These are phyloP conservation scores for Achlya hypogyna DNA, from an alignment of 352 stramenopile genomes.

Conservation along the genomic window DNA sequence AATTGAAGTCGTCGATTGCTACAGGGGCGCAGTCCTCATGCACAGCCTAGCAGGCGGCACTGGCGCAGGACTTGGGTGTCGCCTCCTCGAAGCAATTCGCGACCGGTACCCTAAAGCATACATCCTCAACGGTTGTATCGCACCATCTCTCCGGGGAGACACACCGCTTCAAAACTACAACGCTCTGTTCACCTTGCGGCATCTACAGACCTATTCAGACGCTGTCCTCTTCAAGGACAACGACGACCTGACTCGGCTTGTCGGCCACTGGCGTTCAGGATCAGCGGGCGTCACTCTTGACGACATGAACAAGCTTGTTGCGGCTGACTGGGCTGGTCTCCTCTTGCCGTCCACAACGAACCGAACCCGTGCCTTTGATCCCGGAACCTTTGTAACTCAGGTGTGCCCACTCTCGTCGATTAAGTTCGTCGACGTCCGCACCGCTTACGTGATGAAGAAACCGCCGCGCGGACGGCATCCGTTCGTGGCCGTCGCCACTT, in stretches of 20 bases:
- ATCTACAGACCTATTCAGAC: slow-evolving; percentile 63
- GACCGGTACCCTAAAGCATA: slow-evolving; percentile 69
- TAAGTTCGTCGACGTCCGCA: slow-evolving; percentile 66
- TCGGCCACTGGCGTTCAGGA: slow-evolving; percentile 41
- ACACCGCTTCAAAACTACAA: slow-evolving; percentile 85
- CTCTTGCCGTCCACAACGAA: slow-evolving; percentile 33
- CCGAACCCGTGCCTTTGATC: slow-evolving; percentile 55
- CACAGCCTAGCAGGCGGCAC: slow-evolving; percentile 79
- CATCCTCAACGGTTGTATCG: slow-evolving; percentile 53
- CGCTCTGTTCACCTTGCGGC: slow-evolving; percentile 51
- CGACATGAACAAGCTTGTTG: slow-evolving; percentile 51
- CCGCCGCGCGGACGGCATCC: neutral
- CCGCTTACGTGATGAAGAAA: slow-evolving; percentile 17
- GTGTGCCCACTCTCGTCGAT: slow-evolving; percentile 42
- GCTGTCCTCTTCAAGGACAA: slow-evolving; percentile 81
- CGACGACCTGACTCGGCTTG: slow-evolving; percentile 57
- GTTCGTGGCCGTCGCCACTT: neutral
- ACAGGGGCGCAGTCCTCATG: slow-evolving; percentile 64
- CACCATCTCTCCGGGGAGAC: slow-evolving; percentile 53
- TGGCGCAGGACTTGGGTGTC: slow-evolving; percentile 68
- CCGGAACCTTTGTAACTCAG: slow-evolving; percentile 46
- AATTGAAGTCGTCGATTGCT: slow-evolving; percentile 56
- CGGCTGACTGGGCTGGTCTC: slow-evolving; percentile 48
- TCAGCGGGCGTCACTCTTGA: slow-evolving; percentile 31
- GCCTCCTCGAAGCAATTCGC: slow-evolving; percentile 67